Conservation (phyloP, 257 asterid genomes). For the Agastache rugosa region DNA sequence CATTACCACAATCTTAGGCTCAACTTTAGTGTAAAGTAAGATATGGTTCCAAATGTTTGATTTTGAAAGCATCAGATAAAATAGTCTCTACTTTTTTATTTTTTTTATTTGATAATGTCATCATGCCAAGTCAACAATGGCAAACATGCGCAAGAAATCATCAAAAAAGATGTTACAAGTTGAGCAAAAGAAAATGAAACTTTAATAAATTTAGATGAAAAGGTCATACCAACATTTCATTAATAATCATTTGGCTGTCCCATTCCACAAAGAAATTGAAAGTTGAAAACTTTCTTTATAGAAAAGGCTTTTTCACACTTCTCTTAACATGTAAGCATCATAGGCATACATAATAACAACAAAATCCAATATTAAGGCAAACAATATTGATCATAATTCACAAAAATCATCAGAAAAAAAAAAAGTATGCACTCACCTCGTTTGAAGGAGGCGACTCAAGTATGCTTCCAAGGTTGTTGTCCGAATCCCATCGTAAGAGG, state of each 20-base stretch:
- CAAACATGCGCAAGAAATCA: slow-evolving; percentile 37
- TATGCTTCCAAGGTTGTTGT: slow-evolving; percentile 64
- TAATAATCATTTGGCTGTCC: slow-evolving; percentile 48
- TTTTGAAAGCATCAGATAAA: background rate
- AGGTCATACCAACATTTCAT: slow-evolving; percentile 46
- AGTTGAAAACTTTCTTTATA: slow-evolving; percentile 37
- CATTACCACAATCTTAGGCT: slow-evolving; percentile 35
- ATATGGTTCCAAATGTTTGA: slow-evolving; percentile 26
- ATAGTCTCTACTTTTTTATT: background rate
- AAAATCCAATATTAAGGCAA: slow-evolving; percentile 1
- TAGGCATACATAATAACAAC: slow-evolving; percentile 34
- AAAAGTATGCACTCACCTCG: slow-evolving; percentile 50
- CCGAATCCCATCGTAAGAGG: slow-evolving; percentile 45
- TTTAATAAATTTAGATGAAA: slow-evolving; percentile 44
- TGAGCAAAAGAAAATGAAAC: slow-evolving; percentile 32
- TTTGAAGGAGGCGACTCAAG: slow-evolving; percentile 52
- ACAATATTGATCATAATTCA: background rate
- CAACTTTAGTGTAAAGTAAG: slow-evolving; percentile 21
- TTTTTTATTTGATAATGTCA: background rate
- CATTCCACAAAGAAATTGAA: slow-evolving; percentile 39
- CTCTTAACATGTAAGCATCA: slow-evolving; percentile 59
- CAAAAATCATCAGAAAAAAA: slow-evolving; percentile 11
- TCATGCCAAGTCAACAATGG: slow-evolving; percentile 45
- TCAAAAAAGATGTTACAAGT: slow-evolving; percentile 26
- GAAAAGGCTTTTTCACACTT: slow-evolving; percentile 34